These are phyloP conservation scores for Ciborinia camelliae DNA, from an alignment of 2,329 filamentous ascomycete genomes.

Conservation along the genomic window DNA sequence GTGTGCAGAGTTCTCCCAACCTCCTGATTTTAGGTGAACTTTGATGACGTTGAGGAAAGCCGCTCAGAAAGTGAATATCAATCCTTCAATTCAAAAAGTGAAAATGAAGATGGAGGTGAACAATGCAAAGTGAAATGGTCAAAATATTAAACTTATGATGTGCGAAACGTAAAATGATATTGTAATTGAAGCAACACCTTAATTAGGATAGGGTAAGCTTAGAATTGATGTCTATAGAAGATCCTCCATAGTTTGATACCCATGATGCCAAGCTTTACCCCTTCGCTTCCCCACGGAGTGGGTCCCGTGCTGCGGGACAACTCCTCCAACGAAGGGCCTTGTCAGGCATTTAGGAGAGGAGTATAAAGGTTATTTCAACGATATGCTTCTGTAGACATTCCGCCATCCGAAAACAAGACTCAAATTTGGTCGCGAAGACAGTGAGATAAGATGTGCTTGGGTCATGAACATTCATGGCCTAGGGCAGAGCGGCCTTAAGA, in stretches of 20 bases:
- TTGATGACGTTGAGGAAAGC: background rate
- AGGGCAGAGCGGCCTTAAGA: background rate
- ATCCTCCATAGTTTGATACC: background rate
- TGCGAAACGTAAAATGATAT: background rate
- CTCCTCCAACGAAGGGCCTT: background rate
- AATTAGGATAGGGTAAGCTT: background rate
- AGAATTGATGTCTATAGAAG: background rate
- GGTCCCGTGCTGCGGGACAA: background rate
- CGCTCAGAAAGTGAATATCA: background rate
- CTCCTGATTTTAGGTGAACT: background rate
- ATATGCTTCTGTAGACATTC: background rate
- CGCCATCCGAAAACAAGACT: too few relatives aligned
- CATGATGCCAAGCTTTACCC: constrained; percentile 13
- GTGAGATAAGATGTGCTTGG: background rate
- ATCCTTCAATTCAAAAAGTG: background rate
- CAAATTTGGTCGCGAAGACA: background rate
- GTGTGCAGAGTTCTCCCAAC: background rate
- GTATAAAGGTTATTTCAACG: background rate
- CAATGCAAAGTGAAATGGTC: background rate
- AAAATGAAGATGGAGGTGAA: background rate
- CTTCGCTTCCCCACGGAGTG: background rate
- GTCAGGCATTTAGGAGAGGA: too few relatives aligned
- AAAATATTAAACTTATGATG: background rate
- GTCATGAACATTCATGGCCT: background rate
- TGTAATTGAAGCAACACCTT: rapidly evolving